Evolutionary conservation across 108 stramenopile genomes (phyloP), one percentile per base, ranked within the genome.

Genomic region (Licmophora abbreviata): DNA sequence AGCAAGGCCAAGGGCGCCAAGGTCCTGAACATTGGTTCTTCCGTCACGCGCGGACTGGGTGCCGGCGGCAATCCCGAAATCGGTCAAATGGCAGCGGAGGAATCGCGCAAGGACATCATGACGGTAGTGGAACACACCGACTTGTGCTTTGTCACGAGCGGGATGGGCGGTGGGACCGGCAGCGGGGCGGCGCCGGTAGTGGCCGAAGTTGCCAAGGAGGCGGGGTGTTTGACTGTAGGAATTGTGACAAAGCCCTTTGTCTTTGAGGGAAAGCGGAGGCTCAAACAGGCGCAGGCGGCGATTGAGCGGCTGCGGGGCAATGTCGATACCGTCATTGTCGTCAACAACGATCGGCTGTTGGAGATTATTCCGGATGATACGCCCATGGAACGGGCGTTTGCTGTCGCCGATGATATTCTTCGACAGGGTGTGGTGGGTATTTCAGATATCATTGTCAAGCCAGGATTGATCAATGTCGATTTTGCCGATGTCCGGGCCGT

Each of bases 141-240:
- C 48, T 59, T 87, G 50, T 76, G 81, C 33, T 85, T 85, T 35
- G 73, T 85, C 10, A 79, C 83, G 3, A 68, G 69, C n/a, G 80
- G 83, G 34, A 81, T 85, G 83, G 83, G 83, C 10, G 81, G 84
- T 36, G 84, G 84, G 22, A 86, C 84, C n/a, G 84, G 84, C 5
- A 59, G 56, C 9, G 84, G 84, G 9, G 85, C 85, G n/a, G 81
- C 82, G 12, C 81, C 85, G 12, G 63, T 83, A 22, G 77, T 87
- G 22, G 81, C 85, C 15, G 76, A 83, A 70, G 67, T 84, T 35
- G 82, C 83, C 34, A 76, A 74, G 54, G 72, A 74, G 23, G 29
- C 40, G 48, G 77, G 75, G 1, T 63, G 69, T 9, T 42, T 83
- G 25, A 83, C 81, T 2, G 77, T 83, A n/a, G 85, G 82, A 36